Conservation (phyloP, 164 flowering plant genomes). For the Houttuynia cordata region DNA sequence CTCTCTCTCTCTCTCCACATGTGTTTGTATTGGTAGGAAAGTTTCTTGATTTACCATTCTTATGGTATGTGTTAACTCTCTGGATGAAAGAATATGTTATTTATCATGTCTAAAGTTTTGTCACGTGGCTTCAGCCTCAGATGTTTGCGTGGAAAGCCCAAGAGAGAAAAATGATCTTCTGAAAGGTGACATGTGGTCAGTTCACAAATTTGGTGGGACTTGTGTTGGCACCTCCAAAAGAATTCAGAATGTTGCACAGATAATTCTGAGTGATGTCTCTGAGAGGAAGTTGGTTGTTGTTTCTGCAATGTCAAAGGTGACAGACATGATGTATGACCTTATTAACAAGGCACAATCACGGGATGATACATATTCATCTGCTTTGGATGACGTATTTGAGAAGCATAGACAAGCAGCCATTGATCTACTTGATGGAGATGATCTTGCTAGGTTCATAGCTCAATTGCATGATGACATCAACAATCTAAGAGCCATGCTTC, state of each 20-base stretch:
- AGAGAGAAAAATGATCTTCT: slow-evolving; percentile 34
- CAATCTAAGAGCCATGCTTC: slow-evolving; percentile 88
- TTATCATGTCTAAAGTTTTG: background rate
- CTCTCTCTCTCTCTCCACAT: no score
- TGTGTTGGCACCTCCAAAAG: slow-evolving; percentile 81
- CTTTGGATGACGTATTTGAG: slow-evolving; percentile 69
- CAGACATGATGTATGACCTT: slow-evolving; percentile 94
- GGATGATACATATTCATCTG: slow-evolving; percentile 65
- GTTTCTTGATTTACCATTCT: no score
- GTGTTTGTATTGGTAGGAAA: no score
- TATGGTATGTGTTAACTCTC: no score
- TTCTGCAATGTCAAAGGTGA: slow-evolving; percentile 96
- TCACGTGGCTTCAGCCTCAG: slow-evolving; percentile 15
- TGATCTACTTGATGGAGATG: slow-evolving; percentile 76
- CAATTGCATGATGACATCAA: slow-evolving; percentile 56
- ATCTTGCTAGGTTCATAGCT: slow-evolving; percentile 53
- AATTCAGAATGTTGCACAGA: slow-evolving; percentile 73
- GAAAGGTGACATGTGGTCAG: slow-evolving; percentile 77
- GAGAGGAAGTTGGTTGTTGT: slow-evolving; percentile 87
- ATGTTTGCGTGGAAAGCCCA: slow-evolving; percentile 26
- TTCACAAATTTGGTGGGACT: slow-evolving; percentile 98
- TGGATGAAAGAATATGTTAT: no score
- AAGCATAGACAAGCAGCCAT: slow-evolving; percentile 64
- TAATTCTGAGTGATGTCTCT: slow-evolving; percentile 54
- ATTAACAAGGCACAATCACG: slow-evolving; percentile 75